Evolutionary conservation across 805 yeast species (phyloP), one percentile per base, ranked within the genome.

Genomic region (Phaffomyces opuntiae): DNA sequence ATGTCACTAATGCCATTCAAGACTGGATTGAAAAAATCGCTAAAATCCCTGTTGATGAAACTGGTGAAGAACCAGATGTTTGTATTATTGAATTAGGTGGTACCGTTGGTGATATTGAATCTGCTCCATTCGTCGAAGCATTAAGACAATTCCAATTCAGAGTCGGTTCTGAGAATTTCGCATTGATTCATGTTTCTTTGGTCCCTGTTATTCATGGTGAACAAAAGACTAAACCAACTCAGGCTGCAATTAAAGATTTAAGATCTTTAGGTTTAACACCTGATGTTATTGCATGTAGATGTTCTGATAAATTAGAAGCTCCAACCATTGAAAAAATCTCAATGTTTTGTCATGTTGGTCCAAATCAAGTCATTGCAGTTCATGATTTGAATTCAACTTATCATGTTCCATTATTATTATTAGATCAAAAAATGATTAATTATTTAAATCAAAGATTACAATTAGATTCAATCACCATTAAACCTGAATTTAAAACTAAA

Each of bases 201-300:
- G 98, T 93, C 40, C 98, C 98, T 39, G 98, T 93, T 42, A 91
- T 93, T 61, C 96, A 90, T 57, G 99, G 98, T 51, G 99, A 93
- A 73, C 96, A 93, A 68, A 93, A 93, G 76, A 93, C 99, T 38
- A 93, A 93, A 69, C 99, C 99, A 48, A 93, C 99, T 12, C 99
- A 93, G 72, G 99, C 98, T 53, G 99, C 99, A 40, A 86, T 93
- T 62, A 88, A 89, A 66, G 99, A 93, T 67, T 77, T 93, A 68
- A 84, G 99, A 70, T 86, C 96, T 40, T 72, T 91, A 50, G 99
- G 99, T 59, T 78, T 93, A 64, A 80, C 83, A 35, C 98, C 98
- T 19, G 98, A 93, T 67, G 83, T 93, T 80, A 88, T 93, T 70
- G 99, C 98, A 47, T 91, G 98, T 73, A 81, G 99, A 73, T 93